Base-by-base conservation (phyloP, 257 asterid genomes). In the Solanum bulbocastanum region DNA sequence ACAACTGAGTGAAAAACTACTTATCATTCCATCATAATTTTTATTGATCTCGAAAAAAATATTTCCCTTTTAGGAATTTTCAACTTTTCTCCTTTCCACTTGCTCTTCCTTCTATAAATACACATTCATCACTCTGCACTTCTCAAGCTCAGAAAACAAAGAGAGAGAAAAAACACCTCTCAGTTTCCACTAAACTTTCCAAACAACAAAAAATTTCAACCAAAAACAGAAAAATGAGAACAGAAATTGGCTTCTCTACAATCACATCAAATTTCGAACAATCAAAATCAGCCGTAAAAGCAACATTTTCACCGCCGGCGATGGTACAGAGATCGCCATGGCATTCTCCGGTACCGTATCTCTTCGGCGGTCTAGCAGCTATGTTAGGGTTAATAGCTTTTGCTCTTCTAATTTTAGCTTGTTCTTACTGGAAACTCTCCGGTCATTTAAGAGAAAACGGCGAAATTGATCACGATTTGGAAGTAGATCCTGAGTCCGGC, bases 271-370 rank as follows among this genome's bases (percentile, higher is more conserved):
- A 30, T 0, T 23, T 39, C 1, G 58, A 76, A 76, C 58, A 76
- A 76, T 22, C 83, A 39, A 76, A 76, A 76, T 10, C 85, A 8
- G 18, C 69, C 3, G 4, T 82, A 30, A 82, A 82, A 82, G 30
- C 69, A 18, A 49, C 69, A 82, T 49, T 82, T 82, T 30, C 85
- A 2, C 85, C 85, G 5, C 85, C 92, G 9, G 49, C 93, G 30
- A 56, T 88, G 69, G 65, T 83, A 27, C 91, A 22, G 32, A 87
- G 90, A 58, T 93, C 98, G 7, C 98, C 97, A 42, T 96, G 99
- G 98, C 98, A 95, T 94, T 94, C 98, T 2, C 99, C 99, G 22
- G 96, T 96, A 66, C 98, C 98, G 36, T 95, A 95, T 91, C 96
- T 96, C 15, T 95, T 96, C 88, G 99, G 98, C 1, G 99, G 99